A percentile compares a stretch with the other conserved stretches of the same genome.
These are phyloP conservation scores for Amanita inopinata DNA, from an alignment of 768 basidiomycete genomes.

Conservation along the genomic window DNA sequence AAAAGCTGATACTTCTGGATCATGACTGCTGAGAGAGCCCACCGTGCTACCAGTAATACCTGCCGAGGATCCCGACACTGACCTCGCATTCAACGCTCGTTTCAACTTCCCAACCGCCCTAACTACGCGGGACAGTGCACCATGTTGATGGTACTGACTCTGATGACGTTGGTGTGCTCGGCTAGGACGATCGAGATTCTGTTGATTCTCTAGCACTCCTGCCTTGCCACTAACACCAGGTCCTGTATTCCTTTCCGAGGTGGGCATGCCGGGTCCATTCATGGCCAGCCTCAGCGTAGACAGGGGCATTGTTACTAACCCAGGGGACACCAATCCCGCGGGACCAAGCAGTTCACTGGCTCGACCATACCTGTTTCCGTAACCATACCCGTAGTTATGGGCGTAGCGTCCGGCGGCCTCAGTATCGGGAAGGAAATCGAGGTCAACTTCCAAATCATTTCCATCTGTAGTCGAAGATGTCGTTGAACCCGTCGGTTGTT, in stretches of 20 bases:
- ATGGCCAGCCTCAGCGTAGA: slow-evolving; percentile 54
- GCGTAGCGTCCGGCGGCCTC: slow-evolving; percentile 16
- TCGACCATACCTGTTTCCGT: background rate
- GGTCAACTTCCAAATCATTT: slow-evolving; percentile 64
- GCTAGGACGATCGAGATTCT: slow-evolving; percentile 22
- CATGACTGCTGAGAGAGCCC: slow-evolving; percentile 21
- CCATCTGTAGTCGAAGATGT: slow-evolving; percentile 24
- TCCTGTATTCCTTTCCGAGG: background rate
- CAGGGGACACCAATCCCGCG: background rate
- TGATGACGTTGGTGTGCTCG: slow-evolving; percentile 34
- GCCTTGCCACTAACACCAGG: slow-evolving; percentile 22
- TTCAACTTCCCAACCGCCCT: slow-evolving; percentile 78
- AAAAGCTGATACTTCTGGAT: slow-evolving; percentile 53
- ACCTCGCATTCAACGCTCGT: slow-evolving; percentile 54
- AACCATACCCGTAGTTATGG: slow-evolving; percentile 1
- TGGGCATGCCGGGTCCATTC: slow-evolving; percentile 34
- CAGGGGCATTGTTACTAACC: slow-evolving; percentile 29
- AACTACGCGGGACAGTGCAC: slow-evolving; percentile 59
- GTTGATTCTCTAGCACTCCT: too few species aligned
- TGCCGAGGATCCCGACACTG: slow-evolving; percentile 3
- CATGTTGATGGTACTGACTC: background rate
- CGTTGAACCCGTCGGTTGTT: slow-evolving; percentile 16
- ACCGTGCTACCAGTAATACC: slow-evolving; percentile 8
- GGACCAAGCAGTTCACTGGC: slow-evolving; percentile 1
- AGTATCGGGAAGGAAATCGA: slow-evolving; percentile 61